Evolutionary conservation across 805 yeast genomes (phyloP).

Genomic region (Hanseniaspora jakobsenii): DNA sequence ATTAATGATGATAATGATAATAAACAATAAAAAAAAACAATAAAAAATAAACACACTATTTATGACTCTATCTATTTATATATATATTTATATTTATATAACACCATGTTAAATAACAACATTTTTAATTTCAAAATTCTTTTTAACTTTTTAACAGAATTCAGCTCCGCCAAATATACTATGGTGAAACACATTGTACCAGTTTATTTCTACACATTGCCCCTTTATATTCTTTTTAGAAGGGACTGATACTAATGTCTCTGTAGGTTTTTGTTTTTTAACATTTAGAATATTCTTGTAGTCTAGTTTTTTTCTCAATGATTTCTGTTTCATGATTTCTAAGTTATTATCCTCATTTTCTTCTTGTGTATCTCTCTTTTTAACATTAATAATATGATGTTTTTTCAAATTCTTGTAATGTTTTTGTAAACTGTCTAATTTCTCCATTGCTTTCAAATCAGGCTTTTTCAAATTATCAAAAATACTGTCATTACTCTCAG

Average conservation of each 20-base stretch:
- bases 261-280: slow-evolving; percentile 5
- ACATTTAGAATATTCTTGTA: no score
- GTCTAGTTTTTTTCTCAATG: no score
- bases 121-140: no score
- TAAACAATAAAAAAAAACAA: no score
- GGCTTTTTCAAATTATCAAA: not conserved
- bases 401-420: not conserved
- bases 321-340: no score
- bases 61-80: not conserved
- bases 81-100: slow-evolving; percentile 1
- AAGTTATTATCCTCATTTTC: no score
- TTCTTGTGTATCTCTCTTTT: no score
- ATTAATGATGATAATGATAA: no score
- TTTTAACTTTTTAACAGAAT: not conserved
- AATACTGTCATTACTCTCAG: slow-evolving; percentile 17
- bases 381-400: not conserved
- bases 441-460: not conserved
- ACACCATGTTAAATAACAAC: no score
- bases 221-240: slow-evolving; percentile 1
- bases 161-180: slow-evolving; percentile 35
- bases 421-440: not conserved
- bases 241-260: no score
- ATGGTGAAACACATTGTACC: slow-evolving; percentile 41
- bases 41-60: no score
- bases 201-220: slow-evolving; percentile 39